Evolutionary conservation across 2,329 filamentous ascomycete species (phyloP).

Genomic region (Cladobotryum protrusum): DNA sequence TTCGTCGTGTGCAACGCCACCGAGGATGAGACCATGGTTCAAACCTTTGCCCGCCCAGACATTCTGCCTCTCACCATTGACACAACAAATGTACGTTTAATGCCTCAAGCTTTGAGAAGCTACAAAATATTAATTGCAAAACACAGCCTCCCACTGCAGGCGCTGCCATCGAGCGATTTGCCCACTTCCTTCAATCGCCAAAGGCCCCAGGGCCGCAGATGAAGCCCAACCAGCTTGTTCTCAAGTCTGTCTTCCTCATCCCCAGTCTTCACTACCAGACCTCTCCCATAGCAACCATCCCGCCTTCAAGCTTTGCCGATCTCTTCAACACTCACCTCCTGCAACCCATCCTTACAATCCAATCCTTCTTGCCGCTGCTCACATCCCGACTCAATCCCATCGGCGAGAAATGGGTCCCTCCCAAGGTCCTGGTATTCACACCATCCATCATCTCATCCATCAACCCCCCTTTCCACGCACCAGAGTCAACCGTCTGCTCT

Average conservation of each 20-base stretch:
- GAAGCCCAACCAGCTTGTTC: constrained; percentile 65
- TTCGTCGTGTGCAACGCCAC: constrained; percentile 81
- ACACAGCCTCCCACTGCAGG: constrained; percentile 60
- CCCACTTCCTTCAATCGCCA: constrained; percentile 62
- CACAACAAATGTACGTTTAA: constrained; percentile 62
- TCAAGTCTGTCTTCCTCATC: constrained; percentile 77
- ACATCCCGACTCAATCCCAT: constrained; percentile 53
- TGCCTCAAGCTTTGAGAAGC: background rate
- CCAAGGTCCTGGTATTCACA: constrained; percentile 69
- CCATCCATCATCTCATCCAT: constrained; percentile 76
- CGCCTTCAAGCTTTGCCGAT: constrained; percentile 78
- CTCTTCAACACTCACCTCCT: constrained; percentile 88
- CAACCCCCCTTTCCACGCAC: constrained; percentile 72
- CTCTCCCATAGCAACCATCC: constrained; percentile 78
- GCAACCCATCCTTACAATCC: constrained; percentile 80
- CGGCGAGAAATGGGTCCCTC: constrained; percentile 47
- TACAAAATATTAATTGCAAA: background rate
- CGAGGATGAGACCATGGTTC: constrained; percentile 77
- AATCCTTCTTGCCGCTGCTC: constrained; percentile 79
- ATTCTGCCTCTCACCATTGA: constrained; percentile 78
- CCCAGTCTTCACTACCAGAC: constrained; percentile 75
- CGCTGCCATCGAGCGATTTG: constrained; percentile 65
- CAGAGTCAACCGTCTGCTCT: constrained; percentile 79
- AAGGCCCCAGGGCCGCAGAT: constrained; percentile 72
- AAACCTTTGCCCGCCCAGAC: constrained; percentile 70